Evolutionary conservation across 108 stramenopile species (phyloP).

Genomic region (Pseudonitzschia multiseries): DNA sequence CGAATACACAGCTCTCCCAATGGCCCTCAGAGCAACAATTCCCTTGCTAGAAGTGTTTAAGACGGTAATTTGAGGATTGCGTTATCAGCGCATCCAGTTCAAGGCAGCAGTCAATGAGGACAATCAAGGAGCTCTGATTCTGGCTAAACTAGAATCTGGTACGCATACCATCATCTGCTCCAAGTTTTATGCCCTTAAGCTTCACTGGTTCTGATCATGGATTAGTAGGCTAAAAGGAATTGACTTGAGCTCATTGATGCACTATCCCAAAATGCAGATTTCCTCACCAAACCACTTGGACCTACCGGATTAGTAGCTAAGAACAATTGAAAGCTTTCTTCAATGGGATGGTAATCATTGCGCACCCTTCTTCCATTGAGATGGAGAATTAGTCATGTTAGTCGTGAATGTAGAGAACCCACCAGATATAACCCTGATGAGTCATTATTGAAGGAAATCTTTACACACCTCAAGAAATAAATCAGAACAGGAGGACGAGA

Average conservation of each 20-base stretch:
- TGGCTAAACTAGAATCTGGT: slow-evolving; percentile 24
- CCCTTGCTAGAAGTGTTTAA: slow-evolving; percentile 28
- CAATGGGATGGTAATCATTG: slow-evolving; percentile 47
- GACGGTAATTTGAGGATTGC: too few species aligned
- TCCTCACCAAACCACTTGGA: slow-evolving; percentile 48
- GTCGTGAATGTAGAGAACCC: too few species aligned
- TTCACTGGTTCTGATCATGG: slow-evolving; percentile 52
- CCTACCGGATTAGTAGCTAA: not conserved
- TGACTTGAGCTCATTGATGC: slow-evolving; percentile 19
- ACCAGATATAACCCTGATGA: too few species aligned
- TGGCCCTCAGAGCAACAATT: slow-evolving; percentile 39
- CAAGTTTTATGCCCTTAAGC: slow-evolving; percentile 49
- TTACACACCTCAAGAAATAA: too few species aligned
- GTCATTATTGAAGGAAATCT: too few species aligned
- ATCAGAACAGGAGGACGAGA: too few species aligned
- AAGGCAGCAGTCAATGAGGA: slow-evolving; percentile 50
- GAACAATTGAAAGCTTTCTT: slow-evolving; percentile 17
- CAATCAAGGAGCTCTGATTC: slow-evolving; percentile 42
- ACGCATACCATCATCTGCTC: slow-evolving; percentile 45
- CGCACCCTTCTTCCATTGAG: too few species aligned
- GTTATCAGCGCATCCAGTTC: slow-evolving; percentile 26
- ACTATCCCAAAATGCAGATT: slow-evolving; percentile 34
- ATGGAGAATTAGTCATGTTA: too few species aligned
- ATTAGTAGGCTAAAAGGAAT: slow-evolving; percentile 3
- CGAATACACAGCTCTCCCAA: slow-evolving; percentile 51